Evolutionary conservation across 345 rosid species (phyloP).

Genomic region (Bruguiera parviflora): DNA sequence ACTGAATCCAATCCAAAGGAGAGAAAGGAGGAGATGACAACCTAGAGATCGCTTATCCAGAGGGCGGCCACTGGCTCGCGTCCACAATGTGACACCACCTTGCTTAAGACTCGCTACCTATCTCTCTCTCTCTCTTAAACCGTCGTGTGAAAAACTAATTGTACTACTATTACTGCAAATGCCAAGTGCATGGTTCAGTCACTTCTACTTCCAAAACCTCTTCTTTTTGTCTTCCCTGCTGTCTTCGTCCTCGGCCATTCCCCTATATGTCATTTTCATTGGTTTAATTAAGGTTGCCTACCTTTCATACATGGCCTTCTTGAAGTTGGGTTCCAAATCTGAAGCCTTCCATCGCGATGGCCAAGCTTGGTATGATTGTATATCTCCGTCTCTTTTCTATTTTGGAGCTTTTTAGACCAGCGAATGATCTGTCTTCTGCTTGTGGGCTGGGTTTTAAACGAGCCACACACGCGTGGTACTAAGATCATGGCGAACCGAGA

Average conservation of each 20-base stretch:
- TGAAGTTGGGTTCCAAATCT: constrained; percentile 91
- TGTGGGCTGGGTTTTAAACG: too few species aligned
- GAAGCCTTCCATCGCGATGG: constrained; percentile 74
- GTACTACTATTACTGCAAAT: not conserved
- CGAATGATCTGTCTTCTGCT: not conserved
- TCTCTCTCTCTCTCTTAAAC: not conserved
- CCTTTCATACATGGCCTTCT: constrained; percentile 53
- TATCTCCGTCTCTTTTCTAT: not conserved
- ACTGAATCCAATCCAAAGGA: too few species aligned
- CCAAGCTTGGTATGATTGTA: constrained; percentile 43
- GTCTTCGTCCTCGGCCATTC: not conserved
- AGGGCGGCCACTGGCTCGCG: not conserved
- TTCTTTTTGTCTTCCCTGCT: not conserved
- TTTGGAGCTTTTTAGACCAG: not conserved
- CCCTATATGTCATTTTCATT: not conserved
- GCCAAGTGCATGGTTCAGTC: not conserved
- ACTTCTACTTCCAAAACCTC: not conserved
- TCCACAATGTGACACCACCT: not conserved
- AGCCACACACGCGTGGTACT: too few species aligned
- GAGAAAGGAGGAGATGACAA: not conserved
- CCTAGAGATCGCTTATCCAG: not conserved
- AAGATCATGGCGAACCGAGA: too few species aligned
- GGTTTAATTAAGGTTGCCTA: not conserved
- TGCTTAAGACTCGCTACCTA: constrained; percentile 23
- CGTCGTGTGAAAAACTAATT: not conserved